Percentiles rank a stretch among this genome's conserved stretches.
Conservation (phyloP, 805 yeast species). For the Metschnikowia cubensis region DNA sequence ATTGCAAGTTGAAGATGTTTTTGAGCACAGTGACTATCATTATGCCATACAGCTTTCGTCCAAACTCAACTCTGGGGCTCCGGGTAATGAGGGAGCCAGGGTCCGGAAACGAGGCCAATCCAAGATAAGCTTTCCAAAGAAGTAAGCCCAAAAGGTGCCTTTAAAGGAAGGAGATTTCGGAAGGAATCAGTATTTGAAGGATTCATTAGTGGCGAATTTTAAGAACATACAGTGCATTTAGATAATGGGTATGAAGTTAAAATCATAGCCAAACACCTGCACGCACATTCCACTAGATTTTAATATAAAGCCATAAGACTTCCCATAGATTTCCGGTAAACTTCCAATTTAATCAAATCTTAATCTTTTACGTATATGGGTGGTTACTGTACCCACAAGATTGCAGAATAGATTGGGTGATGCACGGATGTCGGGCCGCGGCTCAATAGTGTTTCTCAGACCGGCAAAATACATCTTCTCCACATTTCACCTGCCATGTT, state of each 20-base stretch:
- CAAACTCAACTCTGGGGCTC: conserved; percentile 25
- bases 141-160: background rate
- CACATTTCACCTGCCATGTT: conserved; percentile 10
- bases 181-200: too few species aligned
- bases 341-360: too few species aligned
- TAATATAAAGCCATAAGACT: too few species aligned
- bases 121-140: background rate
- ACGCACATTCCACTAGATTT: too few species aligned
- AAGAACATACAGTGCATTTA: too few species aligned
- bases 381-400: background rate
- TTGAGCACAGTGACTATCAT: conserved; percentile 56
- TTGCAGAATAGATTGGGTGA: background rate
- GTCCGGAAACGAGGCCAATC: background rate
- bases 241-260: too few species aligned
- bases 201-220: too few species aligned
- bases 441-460: background rate
- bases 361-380: too few species aligned
- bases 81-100: background rate
- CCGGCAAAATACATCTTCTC: background rate
- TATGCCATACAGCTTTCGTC: conserved; percentile 48
- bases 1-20: conserved; percentile 24
- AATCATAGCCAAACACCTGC: too few species aligned
- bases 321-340: too few species aligned
- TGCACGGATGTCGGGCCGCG: conserved; percentile 3
- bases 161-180: background rate